Evolutionary conservation across 2,329 filamentous ascomycete genomes (phyloP).

Genomic region (Eutypella sp.): DNA sequence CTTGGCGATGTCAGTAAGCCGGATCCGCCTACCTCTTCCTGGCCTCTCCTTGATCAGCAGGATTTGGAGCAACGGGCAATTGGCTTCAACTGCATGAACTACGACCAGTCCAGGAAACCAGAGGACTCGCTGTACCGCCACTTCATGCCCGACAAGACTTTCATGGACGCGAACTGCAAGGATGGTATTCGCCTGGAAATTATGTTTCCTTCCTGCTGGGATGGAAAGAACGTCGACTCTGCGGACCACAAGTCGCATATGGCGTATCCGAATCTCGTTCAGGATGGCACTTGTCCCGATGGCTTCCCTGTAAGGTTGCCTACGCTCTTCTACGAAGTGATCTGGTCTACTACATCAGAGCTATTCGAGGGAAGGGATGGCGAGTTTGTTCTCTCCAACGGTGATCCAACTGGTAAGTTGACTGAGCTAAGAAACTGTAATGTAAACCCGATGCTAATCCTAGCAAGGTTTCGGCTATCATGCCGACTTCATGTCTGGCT

Average conservation of each 20-base stretch:
- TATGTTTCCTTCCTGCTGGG: conserved; percentile 89
- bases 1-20: conserved; percentile 61
- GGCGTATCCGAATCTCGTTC: conserved; percentile 72
- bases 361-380: conserved; percentile 57
- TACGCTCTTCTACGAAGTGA: conserved; percentile 79
- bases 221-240: conserved; percentile 58
- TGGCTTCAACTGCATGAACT: conserved; percentile 95
- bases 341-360: conserved; percentile 63
- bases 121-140: conserved; percentile 79
- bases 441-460: conserved; percentile 10
- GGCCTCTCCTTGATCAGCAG: conserved; percentile 59
- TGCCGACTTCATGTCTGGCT: conserved; percentile 76
- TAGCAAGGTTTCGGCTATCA: conserved; percentile 65
- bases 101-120: conserved; percentile 50
- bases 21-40: conserved; percentile 63
- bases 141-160: conserved; percentile 72
- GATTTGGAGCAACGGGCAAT: conserved; percentile 74
- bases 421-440: not conserved
- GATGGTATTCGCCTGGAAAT: conserved; percentile 78
- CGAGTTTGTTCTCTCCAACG: conserved; percentile 71
- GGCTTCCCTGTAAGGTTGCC: conserved; percentile 64
- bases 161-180: conserved; percentile 74
- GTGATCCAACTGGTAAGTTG: conserved; percentile 64
- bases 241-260: conserved; percentile 60
- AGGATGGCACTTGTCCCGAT: conserved; percentile 69